Base-by-base conservation (phyloP, 2,329 filamentous ascomycete genomes). In the Ceratocystis ficicola region DNA sequence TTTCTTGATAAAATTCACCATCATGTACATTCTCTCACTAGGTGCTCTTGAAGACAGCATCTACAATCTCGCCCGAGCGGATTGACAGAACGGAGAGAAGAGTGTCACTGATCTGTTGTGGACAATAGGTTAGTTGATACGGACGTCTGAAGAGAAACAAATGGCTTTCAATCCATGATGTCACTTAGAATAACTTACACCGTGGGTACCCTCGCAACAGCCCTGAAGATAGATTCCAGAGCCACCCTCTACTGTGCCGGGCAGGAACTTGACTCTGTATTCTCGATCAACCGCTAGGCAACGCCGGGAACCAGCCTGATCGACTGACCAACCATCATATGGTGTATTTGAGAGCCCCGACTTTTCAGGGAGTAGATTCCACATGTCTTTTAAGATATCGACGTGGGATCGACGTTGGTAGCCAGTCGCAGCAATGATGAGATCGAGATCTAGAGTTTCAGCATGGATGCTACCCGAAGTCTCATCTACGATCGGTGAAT, bases 221-320 rank as follows among this genome's bases (percentile, higher is more conserved):
- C 93, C 93, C 75, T 97, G 94, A 71, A 97, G 79, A 87, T 89
- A 97, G 67, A 97, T 80, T 2, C 92, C 92, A 15, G 90, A 87
- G 57, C 86, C 84, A 0, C 80, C 73, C n/a, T 84, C 81, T 44
- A 97, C 87, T 61, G 82, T 80, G 36, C 83, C 86, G 1, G 82
- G 77, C 62, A 83, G 80, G 73, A 95, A 90, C 67, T 86, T 78
- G 62, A 96, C 83, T 63, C 81, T 81, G 75, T 97, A 97, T 74
- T 96, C 84, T 64, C 93, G 83, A 41, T 80, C 80, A 1, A 96
- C 88, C 17, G 80, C 79, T 77, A 90, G 64, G 15, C 61, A 63
- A 6, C 76, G 64, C 73, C 74, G 70, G 15, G 46, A 57, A 7
- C 75, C 73, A 22, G 74, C 74, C 62, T 74, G 69, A n/a, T 73